Evolutionary conservation across 164 flowering plant species (phyloP), one percentile per base, ranked within the genome.

Genomic region (Akebia trifoliata): DNA sequence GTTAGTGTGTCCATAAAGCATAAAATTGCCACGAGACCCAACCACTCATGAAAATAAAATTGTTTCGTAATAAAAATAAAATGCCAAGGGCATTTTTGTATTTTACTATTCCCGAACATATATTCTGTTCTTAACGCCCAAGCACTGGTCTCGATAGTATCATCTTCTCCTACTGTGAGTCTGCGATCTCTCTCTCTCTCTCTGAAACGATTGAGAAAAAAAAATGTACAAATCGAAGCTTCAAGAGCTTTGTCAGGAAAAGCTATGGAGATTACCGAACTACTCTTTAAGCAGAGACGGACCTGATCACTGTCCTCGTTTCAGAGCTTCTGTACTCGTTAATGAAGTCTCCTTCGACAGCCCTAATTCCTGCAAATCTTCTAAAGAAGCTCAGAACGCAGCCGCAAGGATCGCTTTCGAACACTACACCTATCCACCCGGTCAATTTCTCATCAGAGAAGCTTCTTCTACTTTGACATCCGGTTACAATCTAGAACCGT

Each of bases 311-410:
- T n/a, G 10, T 14, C 65, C 65, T 34, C 22, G 51, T 9, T 61
- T 61, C 28, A 53, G 44, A 61, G 58, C 58, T 52, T 42, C 58
- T 34, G 51, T 61, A 8, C 18, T 44, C 29, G 35, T 61, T 11
- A 61, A 53, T 53, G 65, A 58, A 2, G 45, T 52, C 15, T 29
- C 51, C 12, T 61, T 53, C 32, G 65, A 51, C 22, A 51, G 40
- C 3, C 42, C 65, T 42, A 28, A 52, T 61, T 45, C 15, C 15
- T 52, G 35, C 17, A 61, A 29, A 35, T 31, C 65, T 0, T 31
- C 52, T 0, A 61, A 61, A 43, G 58, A 61, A 43, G 58, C 58
- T 42, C 65, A 61, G 31, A 61, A 35, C 39, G 65, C 43, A 61
- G 58, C 51, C 17, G 57, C 65, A 3, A 43, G 26, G 32, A 2